A percentile compares a stretch with the other conserved stretches of the same genome.
These are phyloP conservation scores for Apostasia ramifera DNA, from an alignment of 106 monocot species.

Conservation along the genomic window DNA sequence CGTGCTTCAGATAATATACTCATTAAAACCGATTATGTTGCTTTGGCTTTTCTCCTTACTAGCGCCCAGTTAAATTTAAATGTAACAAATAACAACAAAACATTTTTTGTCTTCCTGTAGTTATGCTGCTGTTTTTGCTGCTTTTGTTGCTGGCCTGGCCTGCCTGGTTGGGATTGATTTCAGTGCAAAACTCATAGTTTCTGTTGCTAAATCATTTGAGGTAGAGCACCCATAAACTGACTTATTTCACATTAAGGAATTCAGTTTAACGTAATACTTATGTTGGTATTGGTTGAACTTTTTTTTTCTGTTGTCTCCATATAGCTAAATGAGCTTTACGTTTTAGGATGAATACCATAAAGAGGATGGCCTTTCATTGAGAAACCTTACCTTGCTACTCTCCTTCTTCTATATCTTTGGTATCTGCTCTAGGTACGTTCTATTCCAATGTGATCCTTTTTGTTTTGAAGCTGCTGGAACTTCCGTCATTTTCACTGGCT, in stretches of 20 bases:
- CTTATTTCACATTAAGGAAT: no score
- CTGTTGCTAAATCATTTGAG: slow-evolving; percentile 70
- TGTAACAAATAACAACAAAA: no score
- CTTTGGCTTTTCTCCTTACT: no score
- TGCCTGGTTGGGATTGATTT: slow-evolving; percentile 90
- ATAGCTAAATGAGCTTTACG: no score
- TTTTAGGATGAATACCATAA: slow-evolving; percentile 68
- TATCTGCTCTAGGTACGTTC: slow-evolving; percentile 65
- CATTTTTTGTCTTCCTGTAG: slow-evolving; percentile 28
- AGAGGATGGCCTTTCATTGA: slow-evolving; percentile 74
- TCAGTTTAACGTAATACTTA: background rate
- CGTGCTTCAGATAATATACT: no score
- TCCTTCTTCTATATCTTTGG: slow-evolving; percentile 83
- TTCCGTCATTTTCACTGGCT: background rate
- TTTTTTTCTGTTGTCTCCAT: slow-evolving; percentile 11
- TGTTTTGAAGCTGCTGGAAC: background rate
- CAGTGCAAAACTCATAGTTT: slow-evolving; percentile 80
- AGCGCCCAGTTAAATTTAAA: no score
- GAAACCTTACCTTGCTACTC: slow-evolving; percentile 70
- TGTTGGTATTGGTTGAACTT: slow-evolving; percentile 3
- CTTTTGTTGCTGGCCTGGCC: slow-evolving; percentile 92
- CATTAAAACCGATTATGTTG: no score
- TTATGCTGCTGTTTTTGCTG: slow-evolving; percentile 83
- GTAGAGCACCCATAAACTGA: slow-evolving; percentile 14
- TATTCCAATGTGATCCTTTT: background rate